Evolutionary conservation across 1,284 basidiomycete species (phyloP).

Genomic region (Trametes polyzona): DNA sequence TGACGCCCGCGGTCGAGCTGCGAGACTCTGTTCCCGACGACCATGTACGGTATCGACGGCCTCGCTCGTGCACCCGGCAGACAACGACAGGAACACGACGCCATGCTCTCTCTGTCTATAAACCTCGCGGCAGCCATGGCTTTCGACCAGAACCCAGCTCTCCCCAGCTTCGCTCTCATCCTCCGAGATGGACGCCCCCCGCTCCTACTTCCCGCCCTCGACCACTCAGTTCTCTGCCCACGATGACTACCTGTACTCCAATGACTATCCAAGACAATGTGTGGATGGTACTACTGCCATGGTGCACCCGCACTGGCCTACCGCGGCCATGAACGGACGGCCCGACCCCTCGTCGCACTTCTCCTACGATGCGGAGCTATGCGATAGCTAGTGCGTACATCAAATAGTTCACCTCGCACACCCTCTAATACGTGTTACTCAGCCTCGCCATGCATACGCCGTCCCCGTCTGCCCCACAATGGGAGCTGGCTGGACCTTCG

Average conservation of each 20-base stretch:
- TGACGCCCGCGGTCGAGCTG: background rate
- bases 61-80: background rate
- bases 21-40: background rate
- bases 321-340: background rate
- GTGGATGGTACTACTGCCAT: background rate
- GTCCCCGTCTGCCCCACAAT: too few relatives aligned
- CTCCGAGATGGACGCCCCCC: conserved; percentile 1
- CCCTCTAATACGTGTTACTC: background rate
- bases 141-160: background rate
- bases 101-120: background rate
- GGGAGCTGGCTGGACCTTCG: too few relatives aligned
- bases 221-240: background rate
- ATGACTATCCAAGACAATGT: too few relatives aligned
- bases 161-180: background rate
- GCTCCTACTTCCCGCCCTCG: background rate
- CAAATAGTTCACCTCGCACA: too few relatives aligned
- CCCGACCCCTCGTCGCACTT: background rate
- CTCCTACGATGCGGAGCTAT: background rate
- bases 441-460: background rate
- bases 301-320: background rate
- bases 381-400: conserved; percentile 3
- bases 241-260: background rate
- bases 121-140: background rate
- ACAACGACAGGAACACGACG: background rate
- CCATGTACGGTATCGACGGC: background rate